Conservation (phyloP, 345 rosid genomes). For the Psidium friedrichsthalianum region DNA sequence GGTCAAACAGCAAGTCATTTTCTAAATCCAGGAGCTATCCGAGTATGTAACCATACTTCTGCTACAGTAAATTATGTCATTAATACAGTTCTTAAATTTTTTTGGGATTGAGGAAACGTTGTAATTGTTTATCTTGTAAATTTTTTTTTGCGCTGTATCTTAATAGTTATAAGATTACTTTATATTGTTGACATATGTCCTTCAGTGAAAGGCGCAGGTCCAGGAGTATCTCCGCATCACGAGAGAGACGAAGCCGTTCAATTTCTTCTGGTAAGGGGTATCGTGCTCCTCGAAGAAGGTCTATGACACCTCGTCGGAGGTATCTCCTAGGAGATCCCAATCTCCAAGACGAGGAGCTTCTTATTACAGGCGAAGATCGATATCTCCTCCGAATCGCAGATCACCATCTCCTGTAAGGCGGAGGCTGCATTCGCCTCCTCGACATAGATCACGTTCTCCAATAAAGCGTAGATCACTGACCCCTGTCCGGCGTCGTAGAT, state of each 20-base stretch:
- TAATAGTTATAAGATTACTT: not conserved
- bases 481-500: conserved; percentile 7
- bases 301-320: conserved; percentile 29
- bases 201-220: conserved; percentile 33
- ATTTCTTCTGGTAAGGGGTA: conserved; percentile 18
- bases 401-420: conserved; percentile 24
- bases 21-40: conserved; percentile 59
- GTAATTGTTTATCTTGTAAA: not conserved
- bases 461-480: not conserved
- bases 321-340: conserved; percentile 30
- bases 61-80: not conserved
- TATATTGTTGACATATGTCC: not conserved
- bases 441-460: conserved; percentile 25
- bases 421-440: conserved; percentile 34
- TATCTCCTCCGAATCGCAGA: conserved; percentile 13
- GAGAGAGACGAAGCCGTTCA: conserved; percentile 17
- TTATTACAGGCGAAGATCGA: conserved; percentile 24
- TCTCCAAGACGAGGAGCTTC: conserved; percentile 25
- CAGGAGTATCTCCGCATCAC: conserved; percentile 72
- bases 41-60: conserved; percentile 21
- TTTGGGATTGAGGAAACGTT: not conserved
- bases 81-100: not conserved
- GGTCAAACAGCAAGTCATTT: conserved; percentile 37
- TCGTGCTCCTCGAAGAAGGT: conserved; percentile 31
- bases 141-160: not conserved